Base-by-base conservation (phyloP, 2,329 filamentous ascomycete genomes). In the Cordyceps javanica region DNA sequence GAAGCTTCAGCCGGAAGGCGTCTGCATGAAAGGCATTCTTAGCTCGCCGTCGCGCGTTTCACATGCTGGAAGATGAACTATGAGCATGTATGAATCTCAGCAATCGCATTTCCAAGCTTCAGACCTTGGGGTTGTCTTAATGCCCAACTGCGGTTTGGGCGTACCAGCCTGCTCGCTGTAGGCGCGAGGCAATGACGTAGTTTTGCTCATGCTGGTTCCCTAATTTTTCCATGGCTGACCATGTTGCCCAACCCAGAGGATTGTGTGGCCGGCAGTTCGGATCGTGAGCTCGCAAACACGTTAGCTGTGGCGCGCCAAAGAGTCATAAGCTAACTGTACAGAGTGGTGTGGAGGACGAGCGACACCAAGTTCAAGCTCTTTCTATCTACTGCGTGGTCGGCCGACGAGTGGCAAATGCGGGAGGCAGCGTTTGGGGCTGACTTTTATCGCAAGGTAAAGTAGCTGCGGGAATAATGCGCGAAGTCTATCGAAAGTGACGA, bases 31-130 rank as follows among this genome's bases (percentile, higher is more conserved):
- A 21, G 38, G 23, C 30, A 26, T 54, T 4, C 14, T n/a, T 46
- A 38, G 52, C 42, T 55, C 30, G 16, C 38, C 16, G 52, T 55
- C 52, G n/a, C n/a, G 39, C 30, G 28, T 54, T 45, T 54, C 51
- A 54, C 51, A 45, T 54, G 39, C 21, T 19, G 26, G 6, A 38
- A 14, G 5, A n/a, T 34, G 28, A 26, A n/a, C n/a, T n/a, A n/a
- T n/a, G n/a, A n/a, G n/a, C n/a, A n/a, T 36, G 13, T 14, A 42
- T 6, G 1, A 3, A 3, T 32, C 5, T 21, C 19, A 26, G 11
- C n/a, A 13, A 21, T 3, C 19, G 19, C 16, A 3, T 42, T 41
- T 42, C 16, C 26, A 9, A n/a, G 26, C 16, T 5, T 53, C 16
- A 23, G 10, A 4, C 10, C 26, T 16, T 8, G 32, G 6, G 5